Base-by-base conservation (phyloP, 768 basidiomycete genomes). In the Leucosporidium yakuticum region DNA sequence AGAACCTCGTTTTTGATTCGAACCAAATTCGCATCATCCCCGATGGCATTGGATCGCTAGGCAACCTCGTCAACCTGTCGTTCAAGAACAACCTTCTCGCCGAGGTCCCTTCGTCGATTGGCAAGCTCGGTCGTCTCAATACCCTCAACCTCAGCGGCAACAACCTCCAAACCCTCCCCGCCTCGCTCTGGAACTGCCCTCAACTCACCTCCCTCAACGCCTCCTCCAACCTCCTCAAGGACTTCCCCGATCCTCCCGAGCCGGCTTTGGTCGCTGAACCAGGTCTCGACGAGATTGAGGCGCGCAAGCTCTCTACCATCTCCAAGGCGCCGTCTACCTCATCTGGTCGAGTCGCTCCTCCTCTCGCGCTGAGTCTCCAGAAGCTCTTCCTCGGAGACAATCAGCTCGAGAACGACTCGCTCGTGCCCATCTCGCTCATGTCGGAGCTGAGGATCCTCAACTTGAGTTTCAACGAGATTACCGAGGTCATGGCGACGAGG, bases 391-490 rank as follows among this genome's bases (percentile, higher is more conserved):
- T 98, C 2, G 91, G 90, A 66, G 93, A 99, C 81, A 99, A 98
- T 78, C 83, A 82, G 36, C 81, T 97, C 25, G 85, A 85, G 15
- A 89, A 94, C 74, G 90, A 94, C 53, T 83, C 84, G 15, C 83
- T 96, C 34, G 85, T 85, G 25, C 84, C 86, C 0, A 79, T 97
- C 34, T 87, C 86, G 74, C 81, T 89, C 50, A 82, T 97, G 74
- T 84, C 85, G 67, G 86, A 89, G 71, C 84, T 99, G 17, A 83
- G 81, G 2, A 86, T 91, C 2, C 84, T 99, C 66, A 98, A 98
- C 74, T 81, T 98, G 25, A 91, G 90, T 32, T 98, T 96, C 81
- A 99, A 99, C 78, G 86, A 91, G 63, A 88, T 99, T 54, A 88
- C 88, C 78, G 90, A 94, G 74, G 83, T 97, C 54, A 93, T 95